Evolutionary conservation across 371 early-diverging fungal genomes (phyloP).

Genomic region (Catenaria anguillulae): DNA sequence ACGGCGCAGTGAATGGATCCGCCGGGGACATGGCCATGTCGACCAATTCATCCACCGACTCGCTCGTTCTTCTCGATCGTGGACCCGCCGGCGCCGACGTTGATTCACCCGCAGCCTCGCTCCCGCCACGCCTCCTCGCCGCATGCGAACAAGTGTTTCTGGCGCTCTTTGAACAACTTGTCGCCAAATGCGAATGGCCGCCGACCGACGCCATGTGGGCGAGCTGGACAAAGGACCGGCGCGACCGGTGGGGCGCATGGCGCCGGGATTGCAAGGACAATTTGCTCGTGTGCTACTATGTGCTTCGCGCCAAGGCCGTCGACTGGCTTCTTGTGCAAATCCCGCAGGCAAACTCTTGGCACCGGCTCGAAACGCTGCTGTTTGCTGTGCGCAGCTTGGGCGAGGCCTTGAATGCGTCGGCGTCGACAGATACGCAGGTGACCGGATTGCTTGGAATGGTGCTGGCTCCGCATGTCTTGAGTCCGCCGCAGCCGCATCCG

Average conservation of each 20-base stretch:
- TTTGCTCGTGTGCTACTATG: neutral
- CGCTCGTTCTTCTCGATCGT: neutral
- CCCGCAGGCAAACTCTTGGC: neutral
- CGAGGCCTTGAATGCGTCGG: neutral
- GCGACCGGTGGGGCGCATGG: neutral
- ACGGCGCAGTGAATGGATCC: neutral
- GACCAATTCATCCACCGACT: constrained; percentile 5
- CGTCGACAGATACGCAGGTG: neutral
- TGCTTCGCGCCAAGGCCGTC: neutral
- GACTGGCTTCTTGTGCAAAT: neutral
- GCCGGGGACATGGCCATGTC: neutral
- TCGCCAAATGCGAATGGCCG: neutral
- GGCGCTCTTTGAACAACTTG: neutral
- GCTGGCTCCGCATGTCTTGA: neutral
- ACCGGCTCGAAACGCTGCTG: neutral
- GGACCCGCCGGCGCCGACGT: neutral
- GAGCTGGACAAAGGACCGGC: constrained; percentile 3
- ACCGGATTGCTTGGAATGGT: neutral
- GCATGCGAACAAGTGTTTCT: neutral
- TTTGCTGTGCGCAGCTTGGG: neutral
- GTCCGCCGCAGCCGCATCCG: too few species aligned
- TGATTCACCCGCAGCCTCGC: neutral
- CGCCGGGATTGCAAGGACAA: neutral
- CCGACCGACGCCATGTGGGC: neutral
- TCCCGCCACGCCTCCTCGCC: neutral